phyloP scores from a whole-genome alignment of 2,329 filamentous ascomycete species.

The Sclerotinia borealis region DNA sequence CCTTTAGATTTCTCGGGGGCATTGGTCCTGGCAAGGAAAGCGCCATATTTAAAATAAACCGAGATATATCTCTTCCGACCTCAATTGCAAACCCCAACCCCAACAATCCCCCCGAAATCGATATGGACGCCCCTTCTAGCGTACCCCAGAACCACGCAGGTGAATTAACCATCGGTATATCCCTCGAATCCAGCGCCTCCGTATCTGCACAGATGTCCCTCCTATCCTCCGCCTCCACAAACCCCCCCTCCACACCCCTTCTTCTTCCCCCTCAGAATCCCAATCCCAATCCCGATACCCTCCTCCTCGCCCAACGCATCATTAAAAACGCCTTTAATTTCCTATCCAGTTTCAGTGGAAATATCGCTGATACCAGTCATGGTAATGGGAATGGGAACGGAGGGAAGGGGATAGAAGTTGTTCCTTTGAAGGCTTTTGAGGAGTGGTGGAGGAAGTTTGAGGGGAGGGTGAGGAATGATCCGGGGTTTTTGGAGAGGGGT shows the following conservation, averaged over 20 bases:
- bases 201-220: constrained; percentile 65
- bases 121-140: constrained; percentile 26
- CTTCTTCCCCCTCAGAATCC: constrained; percentile 37
- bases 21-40: constrained; percentile 87
- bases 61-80: constrained; percentile 3
- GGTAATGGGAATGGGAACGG: too few relatives aligned
- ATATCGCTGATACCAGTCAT: constrained; percentile 35
- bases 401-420: constrained; percentile 68
- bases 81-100: neutral
- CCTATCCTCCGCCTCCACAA: constrained; percentile 39
- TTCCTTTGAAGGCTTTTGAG: constrained; percentile 90
- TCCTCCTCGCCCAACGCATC: constrained; percentile 81
- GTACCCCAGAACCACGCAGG: constrained; percentile 13
- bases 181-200: constrained; percentile 67
- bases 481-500: constrained; percentile 73
- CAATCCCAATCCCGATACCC: constrained; percentile 46
- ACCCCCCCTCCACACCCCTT: constrained; percentile 22
- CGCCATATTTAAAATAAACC: constrained; percentile 75
- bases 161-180: constrained; percentile 71
- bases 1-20: constrained; percentile 79
- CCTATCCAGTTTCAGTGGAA: constrained; percentile 75
- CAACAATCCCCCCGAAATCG: constrained; percentile 37
- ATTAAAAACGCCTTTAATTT: constrained; percentile 98
- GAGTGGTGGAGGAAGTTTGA: constrained; percentile 99
- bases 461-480: constrained; percentile 75